A percentile compares a stretch with the other conserved stretches of the same genome.
phyloP scores from a whole-genome alignment of 306 rosid species.

The Corylus heterophylla region DNA sequence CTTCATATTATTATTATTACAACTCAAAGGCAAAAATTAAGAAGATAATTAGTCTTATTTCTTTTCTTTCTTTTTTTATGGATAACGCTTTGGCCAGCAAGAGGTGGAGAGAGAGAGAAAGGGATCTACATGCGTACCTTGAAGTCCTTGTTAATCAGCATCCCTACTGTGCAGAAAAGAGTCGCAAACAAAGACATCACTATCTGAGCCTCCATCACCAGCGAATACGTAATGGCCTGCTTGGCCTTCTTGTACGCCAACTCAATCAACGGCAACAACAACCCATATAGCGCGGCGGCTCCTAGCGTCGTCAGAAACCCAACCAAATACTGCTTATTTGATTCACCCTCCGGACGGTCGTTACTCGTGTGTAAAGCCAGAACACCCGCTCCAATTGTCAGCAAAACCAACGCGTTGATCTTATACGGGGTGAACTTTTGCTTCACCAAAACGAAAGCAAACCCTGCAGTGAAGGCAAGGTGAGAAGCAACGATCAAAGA shows the following conservation, averaged over 20 bases:
- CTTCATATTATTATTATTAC: no score
- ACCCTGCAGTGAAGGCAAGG: conserved; percentile 70
- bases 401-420: conserved; percentile 54
- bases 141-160: conserved; percentile 76
- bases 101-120: neutral
- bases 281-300: conserved; percentile 72
- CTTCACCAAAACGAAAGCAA: conserved; percentile 48
- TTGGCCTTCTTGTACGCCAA: conserved; percentile 55
- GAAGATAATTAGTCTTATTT: no score
- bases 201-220: conserved; percentile 85
- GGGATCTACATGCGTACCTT: conserved; percentile 36
- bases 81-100: neutral
- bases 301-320: conserved; percentile 72
- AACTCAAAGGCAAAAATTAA: no score
- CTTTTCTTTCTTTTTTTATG: no score
- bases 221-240: conserved; percentile 55
- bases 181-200: conserved; percentile 71
- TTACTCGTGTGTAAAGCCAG: conserved; percentile 59
- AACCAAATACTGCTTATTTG: conserved; percentile 40
- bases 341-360: conserved; percentile 72
- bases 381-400: conserved; percentile 63
- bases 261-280: conserved; percentile 74
- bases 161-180: conserved; percentile 62
- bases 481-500: conserved; percentile 60
- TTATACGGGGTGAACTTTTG: conserved; percentile 69